Evolutionary conservation across 805 yeast species (phyloP).

Genomic region (Hanseniaspora lachancei): DNA sequence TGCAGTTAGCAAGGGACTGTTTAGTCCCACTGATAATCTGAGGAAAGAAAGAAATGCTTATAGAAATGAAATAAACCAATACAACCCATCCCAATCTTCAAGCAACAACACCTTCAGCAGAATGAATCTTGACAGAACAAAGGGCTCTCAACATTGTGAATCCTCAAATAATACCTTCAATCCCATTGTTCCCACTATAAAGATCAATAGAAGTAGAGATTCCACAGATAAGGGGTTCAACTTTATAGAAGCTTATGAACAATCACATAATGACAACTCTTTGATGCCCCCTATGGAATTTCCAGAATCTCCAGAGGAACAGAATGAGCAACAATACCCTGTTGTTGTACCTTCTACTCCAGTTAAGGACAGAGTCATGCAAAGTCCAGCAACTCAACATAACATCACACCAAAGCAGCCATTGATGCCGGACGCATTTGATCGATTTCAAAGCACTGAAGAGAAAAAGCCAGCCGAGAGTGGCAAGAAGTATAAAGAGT

Average conservation of each 20-base stretch:
- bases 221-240: slow-evolving; percentile 10
- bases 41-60: slow-evolving; percentile 1
- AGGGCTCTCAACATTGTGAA: not conserved
- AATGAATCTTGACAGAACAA: not conserved
- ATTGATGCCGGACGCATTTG: not conserved
- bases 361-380: slow-evolving; percentile 6
- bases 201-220: not conserved
- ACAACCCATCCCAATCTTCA: slow-evolving; percentile 12
- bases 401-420: slow-evolving; percentile 6
- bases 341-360: slow-evolving; percentile 5
- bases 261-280: not conserved
- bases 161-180: not conserved
- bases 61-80: not conserved
- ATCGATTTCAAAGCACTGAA: slow-evolving; percentile 1
- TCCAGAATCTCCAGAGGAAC: slow-evolving; percentile 12
- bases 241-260: slow-evolving; percentile 11
- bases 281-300: slow-evolving; percentile 14
- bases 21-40: slow-evolving; percentile 1
- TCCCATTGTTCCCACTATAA: not conserved
- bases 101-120: slow-evolving; percentile 9
- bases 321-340: slow-evolving; percentile 16
- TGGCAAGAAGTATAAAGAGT: slow-evolving; percentile 27
- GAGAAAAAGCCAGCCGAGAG: slow-evolving; percentile 14
- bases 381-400: slow-evolving; percentile 2
- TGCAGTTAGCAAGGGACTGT: not conserved